Percentiles rank a stretch among this genome's conserved stretches.
Conservation (phyloP, 192 early-diverging fungal species). For the Coemansia furcata region DNA sequence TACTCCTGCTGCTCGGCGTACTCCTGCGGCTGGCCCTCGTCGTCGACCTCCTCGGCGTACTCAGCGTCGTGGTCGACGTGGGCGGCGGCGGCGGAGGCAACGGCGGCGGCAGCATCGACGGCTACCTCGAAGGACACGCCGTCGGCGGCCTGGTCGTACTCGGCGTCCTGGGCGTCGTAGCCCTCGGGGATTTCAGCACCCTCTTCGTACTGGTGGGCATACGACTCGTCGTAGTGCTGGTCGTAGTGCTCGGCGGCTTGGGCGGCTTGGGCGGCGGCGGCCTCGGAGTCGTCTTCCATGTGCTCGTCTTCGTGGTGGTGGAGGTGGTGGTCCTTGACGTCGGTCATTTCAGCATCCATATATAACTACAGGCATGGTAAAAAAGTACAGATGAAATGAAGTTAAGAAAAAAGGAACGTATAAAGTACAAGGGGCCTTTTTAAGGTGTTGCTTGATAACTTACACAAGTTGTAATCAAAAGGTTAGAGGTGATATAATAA, state of each 20-base stretch:
- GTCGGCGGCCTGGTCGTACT: constrained; percentile 34
- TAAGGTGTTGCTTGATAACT: constrained; percentile 11
- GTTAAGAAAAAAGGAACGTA: too few species aligned
- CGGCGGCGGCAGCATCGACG: constrained; percentile 26
- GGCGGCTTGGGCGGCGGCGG: not conserved
- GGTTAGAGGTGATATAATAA: constrained; percentile 4
- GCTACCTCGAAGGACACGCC: constrained; percentile 21
- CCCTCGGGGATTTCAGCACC: constrained; percentile 24
- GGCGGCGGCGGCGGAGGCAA: constrained; percentile 23
- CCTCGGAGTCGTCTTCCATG: constrained; percentile 16
- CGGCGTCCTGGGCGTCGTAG: constrained; percentile 41
- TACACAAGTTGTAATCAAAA: constrained; percentile 5
- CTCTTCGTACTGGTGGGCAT: constrained; percentile 36
- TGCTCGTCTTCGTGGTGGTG: constrained; percentile 22
- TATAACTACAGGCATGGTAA: not conserved
- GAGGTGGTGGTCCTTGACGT: constrained; percentile 21
- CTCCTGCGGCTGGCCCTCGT: constrained; percentile 24
- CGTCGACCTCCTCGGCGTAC: constrained; percentile 13
- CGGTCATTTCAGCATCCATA: constrained; percentile 41
- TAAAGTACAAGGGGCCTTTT: too few species aligned
- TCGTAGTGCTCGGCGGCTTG: constrained; percentile 24
- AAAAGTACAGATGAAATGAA: not conserved
- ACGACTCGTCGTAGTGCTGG: constrained; percentile 30
- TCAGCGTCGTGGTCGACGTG: constrained; percentile 6
- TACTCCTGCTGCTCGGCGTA: constrained; percentile 35